Evolutionary conservation across 306 rosid species (phyloP).

Genomic region (Sphenostylis stenocarpa): DNA sequence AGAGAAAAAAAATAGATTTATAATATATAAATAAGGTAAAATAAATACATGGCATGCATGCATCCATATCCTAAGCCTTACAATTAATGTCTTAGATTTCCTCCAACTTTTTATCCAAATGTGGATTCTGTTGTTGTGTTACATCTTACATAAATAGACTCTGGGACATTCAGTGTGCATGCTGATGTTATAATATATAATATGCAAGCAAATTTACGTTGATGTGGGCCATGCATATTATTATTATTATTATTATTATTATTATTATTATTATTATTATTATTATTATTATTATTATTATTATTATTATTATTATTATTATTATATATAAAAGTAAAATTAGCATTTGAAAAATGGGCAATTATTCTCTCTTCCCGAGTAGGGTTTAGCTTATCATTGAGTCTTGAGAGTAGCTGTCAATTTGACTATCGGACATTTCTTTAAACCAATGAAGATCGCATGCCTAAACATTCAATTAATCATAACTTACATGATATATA

Average conservation of each 20-base stretch:
- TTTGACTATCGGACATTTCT: background rate
- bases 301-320: no score
- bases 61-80: no score
- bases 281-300: no score
- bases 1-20: no score
- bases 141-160: background rate
- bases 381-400: conserved; percentile 30
- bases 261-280: no score
- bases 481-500: background rate
- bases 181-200: background rate
- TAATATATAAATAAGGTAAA: no score
- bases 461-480: background rate
- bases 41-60: conserved; percentile 3
- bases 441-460: background rate
- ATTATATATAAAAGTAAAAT: no score
- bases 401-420: background rate
- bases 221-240: background rate
- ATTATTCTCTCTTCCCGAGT: conserved; percentile 18
- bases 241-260: no score
- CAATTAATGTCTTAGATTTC: background rate
- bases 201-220: background rate
- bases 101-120: background rate
- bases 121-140: background rate
- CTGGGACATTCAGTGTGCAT: background rate
- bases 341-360: background rate